Evolutionary conservation across 345 rosid species (phyloP), one percentile per base, ranked within the genome.

Genomic region (Eucalyptus pumila): DNA sequence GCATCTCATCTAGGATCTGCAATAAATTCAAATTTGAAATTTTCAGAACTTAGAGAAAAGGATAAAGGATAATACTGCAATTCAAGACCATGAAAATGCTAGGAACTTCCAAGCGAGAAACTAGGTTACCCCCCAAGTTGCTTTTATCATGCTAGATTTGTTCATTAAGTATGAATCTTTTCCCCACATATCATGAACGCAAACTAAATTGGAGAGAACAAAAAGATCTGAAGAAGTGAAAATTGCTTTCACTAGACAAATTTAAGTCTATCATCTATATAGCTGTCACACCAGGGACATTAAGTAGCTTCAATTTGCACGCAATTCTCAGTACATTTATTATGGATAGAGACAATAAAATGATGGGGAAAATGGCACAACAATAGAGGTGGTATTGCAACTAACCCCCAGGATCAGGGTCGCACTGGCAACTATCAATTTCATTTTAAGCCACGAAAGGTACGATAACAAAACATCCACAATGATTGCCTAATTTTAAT

Each of bases 1-100:
- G 99, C 99, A 98, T 98, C 95, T 98, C 99, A 92, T 98, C 99
- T 60, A 98, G 93, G 91, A 98, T 98, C 99, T 98, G 98, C 97
- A 93, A 48, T 90, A 52, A 83, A 51, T 32, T 76, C 83, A 37
- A 76, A 76, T 21, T 76, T 37, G 83, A 76, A 76, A 76, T 40
- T 50, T 76, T 48, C 87, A 90, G 88, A 27, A 88, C 37, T 62
- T 80, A 80, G 50, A 27, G 40, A 58, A 65, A 40, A 15, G 27
- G 27, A 48, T 72, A 42, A 44, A 67, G 27, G 23, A 15, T 21
- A 27, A 62, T 14, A 51, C 17, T 32, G 87, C 62, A 51, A 86
- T 86, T 27, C 26, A 13, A 76, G 47, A 37, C 83, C 83, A 37
- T 76, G 83, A 76, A 37, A 76, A 76, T 76, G 45, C 83, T 76